phyloP scores from a whole-genome alignment of 164 flowering plant species.

The Tinospora cordifolia region DNA sequence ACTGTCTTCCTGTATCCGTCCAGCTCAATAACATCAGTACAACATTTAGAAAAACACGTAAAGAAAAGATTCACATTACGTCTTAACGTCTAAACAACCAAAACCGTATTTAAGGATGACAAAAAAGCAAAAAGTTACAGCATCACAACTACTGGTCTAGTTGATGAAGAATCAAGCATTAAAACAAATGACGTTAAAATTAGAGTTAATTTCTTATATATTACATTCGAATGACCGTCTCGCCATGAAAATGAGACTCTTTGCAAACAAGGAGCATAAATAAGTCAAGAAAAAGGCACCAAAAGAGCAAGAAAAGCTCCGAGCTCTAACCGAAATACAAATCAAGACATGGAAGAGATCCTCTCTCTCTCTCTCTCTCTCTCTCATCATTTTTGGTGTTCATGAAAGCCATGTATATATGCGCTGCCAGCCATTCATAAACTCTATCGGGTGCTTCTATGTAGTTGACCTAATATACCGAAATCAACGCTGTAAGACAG shows the following conservation, averaged over 20 bases:
- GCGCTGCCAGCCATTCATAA: not conserved
- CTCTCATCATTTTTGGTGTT: not conserved
- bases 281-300: not conserved
- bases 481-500: not conserved
- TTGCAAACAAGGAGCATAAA: too few species aligned
- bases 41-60: not conserved
- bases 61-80: not conserved
- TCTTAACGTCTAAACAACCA: not conserved
- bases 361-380: not conserved
- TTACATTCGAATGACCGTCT: not conserved
- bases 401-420: too few species aligned
- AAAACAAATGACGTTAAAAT: not conserved
- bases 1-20: too few species aligned
- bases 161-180: not conserved
- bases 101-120: not conserved
- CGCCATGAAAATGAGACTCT: not conserved
- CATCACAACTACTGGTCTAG: not conserved
- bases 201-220: not conserved
- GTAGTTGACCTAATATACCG: not conserved
- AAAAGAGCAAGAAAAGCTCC: not conserved
- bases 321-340: not conserved
- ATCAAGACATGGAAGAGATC: not conserved
- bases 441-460: not conserved
- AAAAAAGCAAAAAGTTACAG: not conserved
- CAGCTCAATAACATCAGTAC: too few species aligned